Percentiles rank a stretch among this genome's conserved stretches.
phyloP scores from a whole-genome alignment of 2,329 filamentous ascomycete species.

The Apiospora malaysiana region DNA sequence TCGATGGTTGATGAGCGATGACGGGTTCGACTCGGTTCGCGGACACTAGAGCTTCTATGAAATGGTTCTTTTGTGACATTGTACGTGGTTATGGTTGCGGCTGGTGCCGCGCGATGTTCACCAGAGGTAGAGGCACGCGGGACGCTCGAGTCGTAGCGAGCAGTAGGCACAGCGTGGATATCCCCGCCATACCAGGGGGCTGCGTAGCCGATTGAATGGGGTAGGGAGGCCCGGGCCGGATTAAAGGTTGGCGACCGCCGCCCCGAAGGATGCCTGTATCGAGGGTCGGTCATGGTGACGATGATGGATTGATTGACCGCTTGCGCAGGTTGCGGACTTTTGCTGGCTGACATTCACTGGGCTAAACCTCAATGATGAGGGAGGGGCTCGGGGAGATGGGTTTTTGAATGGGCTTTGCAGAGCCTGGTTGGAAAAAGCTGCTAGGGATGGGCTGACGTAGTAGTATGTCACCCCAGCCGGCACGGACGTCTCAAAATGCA shows the following conservation, averaged over 20 bases:
- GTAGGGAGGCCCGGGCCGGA: constrained; percentile 60
- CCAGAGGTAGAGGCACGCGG: constrained; percentile 44
- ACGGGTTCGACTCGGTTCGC: constrained; percentile 54
- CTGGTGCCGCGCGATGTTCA: constrained; percentile 42
- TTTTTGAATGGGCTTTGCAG: constrained; percentile 12
- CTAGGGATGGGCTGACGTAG: constrained; percentile 18
- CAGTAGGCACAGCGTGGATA: constrained; percentile 57
- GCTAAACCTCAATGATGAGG: neutral
- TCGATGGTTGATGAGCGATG: constrained; percentile 59
- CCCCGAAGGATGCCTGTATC: constrained; percentile 48
- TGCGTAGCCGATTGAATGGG: constrained; percentile 57
- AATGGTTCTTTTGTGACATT: constrained; percentile 60
- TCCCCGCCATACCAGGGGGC: constrained; percentile 52
- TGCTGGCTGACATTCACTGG: constrained; percentile 9
- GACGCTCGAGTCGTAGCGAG: constrained; percentile 40
- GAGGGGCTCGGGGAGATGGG: constrained; percentile 8
- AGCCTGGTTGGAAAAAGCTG: neutral
- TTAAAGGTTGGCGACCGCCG: constrained; percentile 53
- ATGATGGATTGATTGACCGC: constrained; percentile 6
- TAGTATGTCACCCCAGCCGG: constrained; percentile 12
- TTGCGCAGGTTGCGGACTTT: neutral
- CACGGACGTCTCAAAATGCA: constrained; percentile 4
- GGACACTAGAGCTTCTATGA: constrained; percentile 52
- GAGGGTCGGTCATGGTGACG: constrained; percentile 52
- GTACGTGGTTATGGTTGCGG: constrained; percentile 60